Evolutionary conservation across 2,329 filamentous ascomycete species (phyloP), one percentile per base, ranked within the genome.

Genomic region (Periconia sp.): DNA sequence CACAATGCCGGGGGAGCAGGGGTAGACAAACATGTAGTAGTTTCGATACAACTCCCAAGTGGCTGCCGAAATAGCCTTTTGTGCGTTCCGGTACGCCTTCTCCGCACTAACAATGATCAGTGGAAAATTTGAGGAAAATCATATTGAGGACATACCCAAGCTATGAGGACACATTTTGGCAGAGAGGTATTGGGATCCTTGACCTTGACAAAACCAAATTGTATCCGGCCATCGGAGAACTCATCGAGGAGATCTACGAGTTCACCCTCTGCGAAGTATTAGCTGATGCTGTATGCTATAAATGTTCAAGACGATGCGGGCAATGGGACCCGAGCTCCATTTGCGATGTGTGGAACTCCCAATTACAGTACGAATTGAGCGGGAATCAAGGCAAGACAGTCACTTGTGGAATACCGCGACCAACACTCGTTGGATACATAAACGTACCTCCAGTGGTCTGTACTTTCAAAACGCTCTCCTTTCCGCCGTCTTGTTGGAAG

Each of bases 51-150:
- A 91, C 88, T 56, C 89, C 87, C 45, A 94, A 80, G 76, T 99
- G 93, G 77, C 92, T 97, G 62, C 91, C 96, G 73, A 99, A 99
- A 77, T 97, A 97, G 61, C 94, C 94, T 78, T 97, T 99, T 57
- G 93, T 97, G 67, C 93, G 84, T 77, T 99, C 94, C n/a, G 94
- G 94, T 15, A 99, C 94, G 64, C 94, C 94, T 70, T 95, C 93
- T 62, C 94, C 94, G 74, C 94, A 99, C 89, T 82, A 59, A 47
- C 48, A 42, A 49, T 7, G 46, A 37, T 62, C 52, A 63, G 58
- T 33, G 47, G 40, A 13, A 2, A 3, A 8, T 6, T 10, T 15
- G 6, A 18, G n/a, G 23, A 27, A 18, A 5, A 18, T 7, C 2
- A 2, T 15, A 13, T 13, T 17, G 14, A 20, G 23, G 37, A 53